Base-by-base conservation (phyloP, 192 early-diverging fungal species). In the Backusella circina region DNA sequence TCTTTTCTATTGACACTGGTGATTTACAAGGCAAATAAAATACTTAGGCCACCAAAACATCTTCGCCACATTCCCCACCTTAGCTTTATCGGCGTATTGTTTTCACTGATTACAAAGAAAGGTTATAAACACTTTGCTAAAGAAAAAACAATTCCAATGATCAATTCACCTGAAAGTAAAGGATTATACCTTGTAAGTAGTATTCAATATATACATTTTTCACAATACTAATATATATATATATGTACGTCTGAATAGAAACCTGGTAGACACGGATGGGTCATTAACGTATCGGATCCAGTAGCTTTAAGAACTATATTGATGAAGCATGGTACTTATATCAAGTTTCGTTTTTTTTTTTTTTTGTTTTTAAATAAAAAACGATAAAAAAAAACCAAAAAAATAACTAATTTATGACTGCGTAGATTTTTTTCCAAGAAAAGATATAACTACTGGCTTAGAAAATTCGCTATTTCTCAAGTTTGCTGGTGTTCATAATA, bases 401-500 rank as follows among this genome's bases (percentile, higher is more conserved):
- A 33, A 23, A 35, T 65, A 23, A n/a, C n/a, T n/a, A n/a, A n/a
- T n/a, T n/a, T n/a, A n/a, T n/a, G n/a, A n/a, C n/a, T 7, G 7
- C 23, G 18, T 44, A 70, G 75, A 76, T 23, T 12, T 64, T 2
- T 76, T 76, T n/a, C 75, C 75, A 36, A 76, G 64, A 35, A 38
- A 30, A 16, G 50, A 51, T 21, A 51, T 51, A 7, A 51, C 50
- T 5, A 51, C 66, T 4, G 35, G 35, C 16, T 67, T 36, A 15
- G 66, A 67, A 0, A n/a, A 36, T 7, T 21, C 35, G 36, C 66
- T 67, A 0, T 67, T 67, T 18, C 18, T 32, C 28, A 33, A 33
- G 9, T 74, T 74, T 74, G 9, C 38, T 13, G 73, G 57, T 16
- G 21, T 26, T 18, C 31, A 30, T 21, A 74, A 67, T 38, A 64